Base-by-base conservation (phyloP, 1,139 yeast species). In the Wickerhamiella pararugosa region DNA sequence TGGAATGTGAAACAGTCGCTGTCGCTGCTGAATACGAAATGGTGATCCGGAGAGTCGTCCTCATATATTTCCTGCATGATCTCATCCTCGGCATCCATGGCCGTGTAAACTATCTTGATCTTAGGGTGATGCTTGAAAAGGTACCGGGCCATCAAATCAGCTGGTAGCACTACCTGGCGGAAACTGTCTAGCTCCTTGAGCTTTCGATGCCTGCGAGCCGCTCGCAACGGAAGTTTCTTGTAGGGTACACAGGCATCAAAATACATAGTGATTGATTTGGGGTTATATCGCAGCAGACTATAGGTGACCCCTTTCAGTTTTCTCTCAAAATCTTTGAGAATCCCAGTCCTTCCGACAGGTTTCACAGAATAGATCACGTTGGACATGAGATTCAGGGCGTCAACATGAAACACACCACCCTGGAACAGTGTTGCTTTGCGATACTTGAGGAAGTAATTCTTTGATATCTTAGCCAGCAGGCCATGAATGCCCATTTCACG, bases 71-170 rank as follows among this genome's bases (percentile, higher is more conserved):
- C 38, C 38, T 44, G 41, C 46, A 47, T 45, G 29, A 47, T 47
- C 30, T 44, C 45, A 34, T 47, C 49, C 37, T 47, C 49, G 7
- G 47, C 49, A 25, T 47, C 49, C 6, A 46, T 34, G 11, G 49
- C 49, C 3, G 49, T 28, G 34, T 41, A 44, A 3, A 45, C 29
- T 4, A 43, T 36, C 7, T 29, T 27, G 26, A 43, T n/a, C 5
- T 34, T 35, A n/a, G 40, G 45, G 27, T 36, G 15, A 6, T 25
- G 26, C 1, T 6, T 7, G 1, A 31, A 28, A 9, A 45, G 27
- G 26, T 31, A 32, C 9, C 35, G 36, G 10, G 40, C 41, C n/a
- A 44, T 30, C 21, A 44, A 15, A 15, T 15, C 21, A 15, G 21
- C 21, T 15, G 21, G 21, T 15, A 15, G 21, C 21, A 15, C 21